Evolutionary conservation across 805 yeast species (phyloP), one percentile per base, ranked within the genome.

Genomic region (Scheffersomyces stipitis): DNA sequence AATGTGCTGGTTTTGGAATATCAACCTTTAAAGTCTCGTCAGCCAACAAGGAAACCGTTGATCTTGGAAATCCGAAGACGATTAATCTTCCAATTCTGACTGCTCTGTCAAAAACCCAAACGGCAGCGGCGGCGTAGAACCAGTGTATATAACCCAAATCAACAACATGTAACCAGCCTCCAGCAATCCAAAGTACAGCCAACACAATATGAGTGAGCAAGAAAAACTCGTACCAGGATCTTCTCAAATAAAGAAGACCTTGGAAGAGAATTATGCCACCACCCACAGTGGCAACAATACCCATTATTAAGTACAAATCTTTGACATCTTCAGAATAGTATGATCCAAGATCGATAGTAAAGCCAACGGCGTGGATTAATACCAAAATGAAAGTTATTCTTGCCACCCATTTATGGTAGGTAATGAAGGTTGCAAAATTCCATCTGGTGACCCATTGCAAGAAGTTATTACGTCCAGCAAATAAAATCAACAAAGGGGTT

Each of bases 391-490:
- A 46, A 10, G 51, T 43, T 8, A 58, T 34, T 46, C 73, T 51
- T 4, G 73, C 73, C 26, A 64, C 54, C 42, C 76, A 72, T 46
- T 69, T 68, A 46, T 74, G 79, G 42, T 58, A 69, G 12, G 61
- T 43, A 23, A 70, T 60, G 48, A 68, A 71, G 2, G 69, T 58
- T 18, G 67, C 57, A 48, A 56, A 71, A 0, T 79, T 58, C 67
- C 85, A 71, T 2, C 90, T 87, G 1, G 89, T 74, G 4, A 81
- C 36, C 52, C 62, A 64, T 43, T 76, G 73, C 49, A 81, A 54
- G 31, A 82, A 56, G 50, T 81, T 81, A 57, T 82, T 81, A 44
- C 86, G 61, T 28, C 85, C 78, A 3, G 85, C 81, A 52, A 81
- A 78, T 35, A 81, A 57, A 26, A 78, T 63, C 30, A 80, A 44